Conservation (phyloP, 2,329 filamentous ascomycete species). For the Botrytis squamosa region DNA sequence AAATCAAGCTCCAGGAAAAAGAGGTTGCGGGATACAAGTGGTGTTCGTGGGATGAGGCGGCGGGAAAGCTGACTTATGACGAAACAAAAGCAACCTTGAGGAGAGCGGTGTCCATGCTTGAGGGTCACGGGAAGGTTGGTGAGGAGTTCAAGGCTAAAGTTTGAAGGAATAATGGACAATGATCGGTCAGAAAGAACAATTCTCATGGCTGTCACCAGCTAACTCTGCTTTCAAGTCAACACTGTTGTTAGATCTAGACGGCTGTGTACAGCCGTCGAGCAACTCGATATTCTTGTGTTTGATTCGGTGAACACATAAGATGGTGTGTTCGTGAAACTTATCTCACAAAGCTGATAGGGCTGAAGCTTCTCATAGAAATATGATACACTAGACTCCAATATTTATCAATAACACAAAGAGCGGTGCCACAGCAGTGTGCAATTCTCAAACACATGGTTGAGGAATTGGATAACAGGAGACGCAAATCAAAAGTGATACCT, state of each 20-base stretch:
- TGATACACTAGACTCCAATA: neutral
- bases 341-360: neutral
- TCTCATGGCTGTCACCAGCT: neutral
- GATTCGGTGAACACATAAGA: neutral
- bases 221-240: neutral
- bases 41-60: slow-evolving; percentile 26
- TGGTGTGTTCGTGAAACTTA: neutral
- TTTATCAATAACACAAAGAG: neutral
- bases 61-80: slow-evolving; percentile 21
- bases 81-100: slow-evolving; percentile 26
- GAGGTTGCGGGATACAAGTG: slow-evolving; percentile 28
- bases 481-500: neutral
- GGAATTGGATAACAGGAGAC: neutral
- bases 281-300: neutral
- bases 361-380: slow-evolving; percentile 6
- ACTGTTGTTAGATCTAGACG: too few species aligned
- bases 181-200: neutral
- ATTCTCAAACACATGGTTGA: neutral
- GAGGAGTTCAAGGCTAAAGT: neutral
- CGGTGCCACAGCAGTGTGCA: neutral
- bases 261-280: neutral
- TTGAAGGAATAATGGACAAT: neutral
- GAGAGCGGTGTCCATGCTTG: slow-evolving; percentile 9
- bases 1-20: slow-evolving; percentile 26
- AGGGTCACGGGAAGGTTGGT: neutral